These are phyloP conservation scores for Phytophthora sojae DNA, from an alignment of 352 stramenopile species.

Conservation along the genomic window DNA sequence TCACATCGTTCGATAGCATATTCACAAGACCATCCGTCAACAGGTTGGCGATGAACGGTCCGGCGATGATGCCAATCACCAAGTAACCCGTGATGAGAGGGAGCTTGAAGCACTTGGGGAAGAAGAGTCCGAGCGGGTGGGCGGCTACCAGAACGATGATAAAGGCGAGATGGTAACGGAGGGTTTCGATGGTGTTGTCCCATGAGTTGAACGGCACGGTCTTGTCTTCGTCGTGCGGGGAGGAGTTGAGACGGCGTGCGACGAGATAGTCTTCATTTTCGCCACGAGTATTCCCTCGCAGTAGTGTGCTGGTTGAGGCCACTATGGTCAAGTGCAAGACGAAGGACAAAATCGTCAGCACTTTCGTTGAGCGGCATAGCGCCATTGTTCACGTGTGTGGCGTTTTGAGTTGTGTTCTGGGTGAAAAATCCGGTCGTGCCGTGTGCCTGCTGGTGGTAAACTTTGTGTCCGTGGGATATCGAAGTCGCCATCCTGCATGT, in stretches of 20 bases:
- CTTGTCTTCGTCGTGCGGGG: background rate
- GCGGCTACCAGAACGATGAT: background rate
- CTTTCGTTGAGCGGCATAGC: background rate
- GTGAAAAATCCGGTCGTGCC: background rate
- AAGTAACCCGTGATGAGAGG: background rate
- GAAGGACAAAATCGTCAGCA: background rate
- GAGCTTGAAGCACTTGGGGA: background rate
- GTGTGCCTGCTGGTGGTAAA: background rate
- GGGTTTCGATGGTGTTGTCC: background rate
- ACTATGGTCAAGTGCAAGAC: background rate
- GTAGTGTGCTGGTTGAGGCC: background rate
- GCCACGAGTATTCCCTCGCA: background rate
- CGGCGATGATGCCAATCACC: background rate
- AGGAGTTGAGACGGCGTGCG: background rate
- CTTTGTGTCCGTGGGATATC: background rate
- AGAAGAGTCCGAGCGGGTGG: background rate
- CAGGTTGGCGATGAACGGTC: background rate
- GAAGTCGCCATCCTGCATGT: background rate
- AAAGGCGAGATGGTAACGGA: background rate
- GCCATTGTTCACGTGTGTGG: background rate
- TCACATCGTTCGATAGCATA: background rate
- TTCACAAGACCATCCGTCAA: background rate
- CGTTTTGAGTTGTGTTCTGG: background rate
- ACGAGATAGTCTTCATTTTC: background rate
- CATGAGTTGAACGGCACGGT: background rate